Percentiles rank a stretch among this genome's conserved stretches.
These are phyloP conservation scores for Yamadazyma trypodendri DNA, from an alignment of 1,139 yeast species.

Conservation along the genomic window DNA sequence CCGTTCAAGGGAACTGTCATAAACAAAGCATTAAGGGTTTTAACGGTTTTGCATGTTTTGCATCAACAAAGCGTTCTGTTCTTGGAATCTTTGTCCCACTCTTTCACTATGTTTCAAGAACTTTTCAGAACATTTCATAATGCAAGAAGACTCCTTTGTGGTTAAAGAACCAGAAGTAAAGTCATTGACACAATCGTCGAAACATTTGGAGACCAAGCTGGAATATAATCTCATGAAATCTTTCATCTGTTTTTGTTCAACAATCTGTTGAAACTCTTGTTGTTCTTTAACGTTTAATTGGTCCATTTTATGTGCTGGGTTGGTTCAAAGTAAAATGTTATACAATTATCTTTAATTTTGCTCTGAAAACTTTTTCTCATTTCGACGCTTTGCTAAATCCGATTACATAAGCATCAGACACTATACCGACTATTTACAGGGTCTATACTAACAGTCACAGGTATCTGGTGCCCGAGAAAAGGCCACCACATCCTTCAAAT, in stretches of 20 bases:
- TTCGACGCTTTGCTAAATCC: not conserved
- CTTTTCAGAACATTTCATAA: slow-evolving; percentile 92
- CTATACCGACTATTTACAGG: not conserved
- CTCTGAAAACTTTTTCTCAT: slow-evolving; percentile 4
- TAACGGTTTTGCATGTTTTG: slow-evolving; percentile 44
- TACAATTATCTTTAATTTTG: not conserved
- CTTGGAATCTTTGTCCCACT: slow-evolving; percentile 98
- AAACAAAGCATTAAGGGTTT: slow-evolving; percentile 2
- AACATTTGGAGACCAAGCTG: slow-evolving; percentile 92
- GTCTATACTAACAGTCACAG: slow-evolving; percentile 31
- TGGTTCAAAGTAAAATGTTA: slow-evolving; percentile 1
- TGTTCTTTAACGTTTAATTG: slow-evolving; percentile 89
- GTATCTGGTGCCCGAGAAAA: slow-evolving; percentile 57
- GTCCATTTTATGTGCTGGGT: slow-evolving; percentile 50
- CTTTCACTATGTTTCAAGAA: slow-evolving; percentile 98
- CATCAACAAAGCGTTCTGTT: slow-evolving; percentile 70
- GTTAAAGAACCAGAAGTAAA: slow-evolving; percentile 90
- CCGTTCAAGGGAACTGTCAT: slow-evolving; percentile 1
- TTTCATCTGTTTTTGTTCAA: slow-evolving; percentile 97
- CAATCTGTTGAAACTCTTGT: slow-evolving; percentile 92
- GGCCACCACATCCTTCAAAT: slow-evolving; percentile 81
- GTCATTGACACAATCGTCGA: slow-evolving; percentile 95
- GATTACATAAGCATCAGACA: not conserved
- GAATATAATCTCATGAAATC: slow-evolving; percentile 97
- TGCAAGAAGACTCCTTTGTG: slow-evolving; percentile 79